Evolutionary conservation across 495 filamentous ascomycete genomes (phyloP).

Genomic region (Neurospora sp.): DNA sequence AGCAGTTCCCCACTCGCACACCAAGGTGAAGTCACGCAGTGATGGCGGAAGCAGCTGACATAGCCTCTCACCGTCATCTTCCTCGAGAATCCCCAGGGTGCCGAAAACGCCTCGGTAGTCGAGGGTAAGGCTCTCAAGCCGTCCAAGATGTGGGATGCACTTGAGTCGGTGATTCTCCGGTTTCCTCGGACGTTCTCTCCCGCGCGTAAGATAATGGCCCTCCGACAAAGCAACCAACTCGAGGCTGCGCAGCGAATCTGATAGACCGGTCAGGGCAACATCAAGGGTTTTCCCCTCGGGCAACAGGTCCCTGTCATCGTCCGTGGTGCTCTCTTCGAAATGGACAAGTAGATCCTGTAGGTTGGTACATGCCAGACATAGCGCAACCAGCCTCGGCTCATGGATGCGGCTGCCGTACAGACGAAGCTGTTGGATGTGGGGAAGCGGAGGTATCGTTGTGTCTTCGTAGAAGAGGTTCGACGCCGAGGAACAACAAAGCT

Average conservation of each 20-base stretch:
- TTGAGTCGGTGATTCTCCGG: constrained; percentile 25
- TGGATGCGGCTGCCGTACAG: constrained; percentile 24
- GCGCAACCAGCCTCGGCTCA: constrained; percentile 18
- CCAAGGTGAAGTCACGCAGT: constrained; percentile 20
- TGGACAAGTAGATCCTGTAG: constrained; percentile 22
- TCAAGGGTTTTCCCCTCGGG: constrained; percentile 22
- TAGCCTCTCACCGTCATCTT: constrained; percentile 25
- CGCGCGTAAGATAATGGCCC: constrained; percentile 25
- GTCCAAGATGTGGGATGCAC: constrained; percentile 18
- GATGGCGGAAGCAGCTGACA: constrained; percentile 19
- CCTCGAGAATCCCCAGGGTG: constrained; percentile 23
- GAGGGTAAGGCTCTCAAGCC: constrained; percentile 17
- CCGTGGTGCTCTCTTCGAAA: constrained; percentile 18
- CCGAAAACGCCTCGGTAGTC: constrained; percentile 27
- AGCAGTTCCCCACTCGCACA: constrained; percentile 24
- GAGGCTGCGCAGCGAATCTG: constrained; percentile 13
- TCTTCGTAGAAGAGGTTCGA: constrained; percentile 6
- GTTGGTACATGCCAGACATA: constrained; percentile 21
- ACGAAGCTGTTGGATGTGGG: constrained; percentile 21
- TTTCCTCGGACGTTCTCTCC: constrained; percentile 22
- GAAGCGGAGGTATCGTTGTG: constrained; percentile 13
- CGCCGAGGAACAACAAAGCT: constrained; percentile 21
- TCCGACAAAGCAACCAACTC: constrained; percentile 20
- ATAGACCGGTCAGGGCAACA: constrained; percentile 15
- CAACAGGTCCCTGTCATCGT: constrained; percentile 20